phyloP scores from a whole-genome alignment of 768 basidiomycete genomes.

The Leccinum aurantiacum region DNA sequence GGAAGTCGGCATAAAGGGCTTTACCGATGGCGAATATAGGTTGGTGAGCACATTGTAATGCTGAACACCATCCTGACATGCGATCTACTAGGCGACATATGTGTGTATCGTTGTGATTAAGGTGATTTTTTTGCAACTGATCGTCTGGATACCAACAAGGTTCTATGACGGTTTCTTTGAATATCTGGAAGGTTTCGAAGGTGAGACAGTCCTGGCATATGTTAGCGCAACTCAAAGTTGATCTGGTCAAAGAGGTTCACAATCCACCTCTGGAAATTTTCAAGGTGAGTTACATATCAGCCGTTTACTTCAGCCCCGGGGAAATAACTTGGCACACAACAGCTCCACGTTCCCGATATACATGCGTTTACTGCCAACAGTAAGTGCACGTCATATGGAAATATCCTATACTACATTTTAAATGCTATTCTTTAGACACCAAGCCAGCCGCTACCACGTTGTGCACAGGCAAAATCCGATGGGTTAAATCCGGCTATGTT shows the following conservation, averaged over 20 bases:
- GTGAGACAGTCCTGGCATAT: constrained; percentile 3
- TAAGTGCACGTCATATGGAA: constrained; percentile 2
- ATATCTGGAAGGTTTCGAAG: constrained; percentile 27
- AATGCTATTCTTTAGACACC: constrained; percentile 12
- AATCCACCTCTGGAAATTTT: constrained; percentile 28
- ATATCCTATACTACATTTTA: neutral
- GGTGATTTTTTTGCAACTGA: neutral
- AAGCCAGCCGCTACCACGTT: constrained; percentile 24
- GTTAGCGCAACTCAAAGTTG: neutral
- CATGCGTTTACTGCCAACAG: constrained; percentile 21
- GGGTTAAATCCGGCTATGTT: constrained; percentile 60
- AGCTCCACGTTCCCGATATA: constrained; percentile 30
- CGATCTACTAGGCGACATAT: constrained; percentile 25
- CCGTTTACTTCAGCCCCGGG: too few relatives aligned
- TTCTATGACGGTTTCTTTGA: constrained; percentile 33
- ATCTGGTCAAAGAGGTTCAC: constrained; percentile 17
- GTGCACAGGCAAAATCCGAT: constrained; percentile 59
- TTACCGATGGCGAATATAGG: constrained; percentile 45
- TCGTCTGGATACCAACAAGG: constrained; percentile 9
- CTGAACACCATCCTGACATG: constrained; percentile 3
- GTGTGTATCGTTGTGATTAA: constrained; percentile 7
- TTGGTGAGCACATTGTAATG: constrained; percentile 22
- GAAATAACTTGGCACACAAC: neutral
- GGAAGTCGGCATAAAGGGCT: constrained; percentile 40
- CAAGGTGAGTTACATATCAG: constrained; percentile 14